Evolutionary conservation across 441 rosid species (phyloP).

Genomic region (Pelargonium citronellum): DNA sequence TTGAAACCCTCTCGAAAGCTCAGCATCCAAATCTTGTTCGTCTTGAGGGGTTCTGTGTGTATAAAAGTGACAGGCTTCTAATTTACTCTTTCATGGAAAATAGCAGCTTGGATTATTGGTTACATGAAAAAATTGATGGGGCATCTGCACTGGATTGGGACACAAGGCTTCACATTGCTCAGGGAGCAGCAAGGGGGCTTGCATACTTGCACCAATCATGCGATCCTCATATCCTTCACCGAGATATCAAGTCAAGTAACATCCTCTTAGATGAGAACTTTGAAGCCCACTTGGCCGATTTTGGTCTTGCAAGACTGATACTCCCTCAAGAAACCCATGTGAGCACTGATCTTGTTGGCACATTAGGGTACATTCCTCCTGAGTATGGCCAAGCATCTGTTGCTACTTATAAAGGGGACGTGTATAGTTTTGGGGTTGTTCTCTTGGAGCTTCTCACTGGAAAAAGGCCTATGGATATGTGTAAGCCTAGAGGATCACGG

Average conservation of each 20-base stretch:
- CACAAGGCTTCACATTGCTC: slow-evolving; percentile 53
- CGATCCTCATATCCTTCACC: slow-evolving; percentile 65
- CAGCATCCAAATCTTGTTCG: slow-evolving; percentile 74
- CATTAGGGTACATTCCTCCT: slow-evolving; percentile 73
- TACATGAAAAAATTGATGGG: slow-evolving; percentile 64
- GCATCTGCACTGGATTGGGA: slow-evolving; percentile 48
- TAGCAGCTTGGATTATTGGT: slow-evolving; percentile 76
- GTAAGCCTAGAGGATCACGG: slow-evolving; percentile 53
- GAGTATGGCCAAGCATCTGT: slow-evolving; percentile 71
- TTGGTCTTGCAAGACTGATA: slow-evolving; percentile 66
- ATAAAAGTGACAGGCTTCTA: slow-evolving; percentile 43
- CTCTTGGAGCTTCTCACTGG: slow-evolving; percentile 73
- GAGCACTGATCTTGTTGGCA: slow-evolving; percentile 71
- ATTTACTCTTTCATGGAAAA: slow-evolving; percentile 79
- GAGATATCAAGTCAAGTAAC: slow-evolving; percentile 70
- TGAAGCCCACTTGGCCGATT: slow-evolving; percentile 69
- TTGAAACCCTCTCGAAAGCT: slow-evolving; percentile 74
- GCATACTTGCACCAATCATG: slow-evolving; percentile 65
- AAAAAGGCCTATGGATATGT: slow-evolving; percentile 73
- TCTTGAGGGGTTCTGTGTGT: slow-evolving; percentile 62
- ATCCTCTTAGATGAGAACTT: slow-evolving; percentile 63
- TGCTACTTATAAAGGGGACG: slow-evolving; percentile 70
- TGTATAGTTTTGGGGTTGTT: slow-evolving; percentile 76
- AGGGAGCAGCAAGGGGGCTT: slow-evolving; percentile 57
- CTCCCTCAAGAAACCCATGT: slow-evolving; percentile 69